These are phyloP conservation scores for Aphanomyces cochlioides DNA, from an alignment of 352 stramenopile genomes.

Conservation along the genomic window DNA sequence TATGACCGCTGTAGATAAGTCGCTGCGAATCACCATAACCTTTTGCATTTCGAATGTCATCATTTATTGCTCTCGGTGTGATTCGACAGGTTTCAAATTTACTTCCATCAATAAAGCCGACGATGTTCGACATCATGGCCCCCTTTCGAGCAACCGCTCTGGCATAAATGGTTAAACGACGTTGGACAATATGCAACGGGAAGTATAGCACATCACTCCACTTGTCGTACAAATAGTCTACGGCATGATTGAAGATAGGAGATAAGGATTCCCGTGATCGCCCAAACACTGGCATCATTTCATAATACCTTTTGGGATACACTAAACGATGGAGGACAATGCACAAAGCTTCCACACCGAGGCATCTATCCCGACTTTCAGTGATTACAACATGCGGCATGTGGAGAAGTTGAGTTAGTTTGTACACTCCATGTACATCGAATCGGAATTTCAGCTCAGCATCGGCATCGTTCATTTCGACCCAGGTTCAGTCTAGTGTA, in stretches of 20 bases:
- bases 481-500: not conserved
- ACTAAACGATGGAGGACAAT: not conserved
- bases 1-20: slow-evolving; percentile 19
- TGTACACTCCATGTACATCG: too few species aligned
- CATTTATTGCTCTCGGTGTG: too few species aligned
- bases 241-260: not conserved
- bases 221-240: slow-evolving; percentile 4
- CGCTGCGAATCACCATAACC: slow-evolving; percentile 1
- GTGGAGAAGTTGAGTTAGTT: not conserved
- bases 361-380: not conserved
- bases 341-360: slow-evolving; percentile 7
- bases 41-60: too few species aligned
- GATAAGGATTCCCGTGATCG: slow-evolving; percentile 4
- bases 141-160: slow-evolving; percentile 2
- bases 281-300: slow-evolving; percentile 10
- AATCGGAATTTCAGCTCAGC: too few species aligned
- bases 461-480: slow-evolving; percentile 10
- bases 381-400: slow-evolving; percentile 1
- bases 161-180: slow-evolving; percentile 4
- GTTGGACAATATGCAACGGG: not conserved
- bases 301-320: slow-evolving; percentile 2
- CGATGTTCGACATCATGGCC: slow-evolving; percentile 1
- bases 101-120: slow-evolving; percentile 20
- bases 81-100: slow-evolving; percentile 25
- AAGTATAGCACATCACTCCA: not conserved